Conservation (phyloP, 2,329 filamentous ascomycete genomes). For the Colletotrichum lini region DNA sequence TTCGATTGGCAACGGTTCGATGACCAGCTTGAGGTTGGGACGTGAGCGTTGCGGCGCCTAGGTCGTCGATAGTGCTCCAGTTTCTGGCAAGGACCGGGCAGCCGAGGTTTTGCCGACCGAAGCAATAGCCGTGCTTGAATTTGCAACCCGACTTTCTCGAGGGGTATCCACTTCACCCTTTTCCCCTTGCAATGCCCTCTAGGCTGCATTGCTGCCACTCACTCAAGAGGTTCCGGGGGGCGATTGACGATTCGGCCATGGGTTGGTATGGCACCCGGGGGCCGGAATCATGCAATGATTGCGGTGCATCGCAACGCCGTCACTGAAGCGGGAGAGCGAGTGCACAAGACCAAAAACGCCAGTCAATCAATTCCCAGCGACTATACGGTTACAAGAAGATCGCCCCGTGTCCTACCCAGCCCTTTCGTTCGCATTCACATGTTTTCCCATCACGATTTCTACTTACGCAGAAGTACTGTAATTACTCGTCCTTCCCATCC, state of each 20-base stretch:
- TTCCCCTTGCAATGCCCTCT: slow-evolving; percentile 10
- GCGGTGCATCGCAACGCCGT: slow-evolving; percentile 2
- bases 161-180: slow-evolving; percentile 33
- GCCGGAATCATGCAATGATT: neutral
- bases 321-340: neutral
- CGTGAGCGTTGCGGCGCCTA: slow-evolving; percentile 33
- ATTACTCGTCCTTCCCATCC: slow-evolving; percentile 38
- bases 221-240: slow-evolving; percentile 19
- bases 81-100: slow-evolving; percentile 25
- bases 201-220: slow-evolving; percentile 13
- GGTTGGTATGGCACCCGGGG: neutral
- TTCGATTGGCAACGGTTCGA: slow-evolving; percentile 30
- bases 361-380: slow-evolving; percentile 35
- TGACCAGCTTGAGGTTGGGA: slow-evolving; percentile 33
- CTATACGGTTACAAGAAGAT: slow-evolving; percentile 27
- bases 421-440: slow-evolving; percentile 9
- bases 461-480: slow-evolving; percentile 29
- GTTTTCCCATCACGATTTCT: slow-evolving; percentile 8
- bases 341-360: slow-evolving; percentile 30
- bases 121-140: slow-evolving; percentile 42
- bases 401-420: slow-evolving; percentile 14
- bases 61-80: slow-evolving; percentile 39
- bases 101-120: slow-evolving; percentile 39
- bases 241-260: neutral
- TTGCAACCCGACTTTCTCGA: slow-evolving; percentile 28